Base-by-base conservation (phyloP, 192 early-diverging fungal genomes). In the Linnemannia exigua region DNA sequence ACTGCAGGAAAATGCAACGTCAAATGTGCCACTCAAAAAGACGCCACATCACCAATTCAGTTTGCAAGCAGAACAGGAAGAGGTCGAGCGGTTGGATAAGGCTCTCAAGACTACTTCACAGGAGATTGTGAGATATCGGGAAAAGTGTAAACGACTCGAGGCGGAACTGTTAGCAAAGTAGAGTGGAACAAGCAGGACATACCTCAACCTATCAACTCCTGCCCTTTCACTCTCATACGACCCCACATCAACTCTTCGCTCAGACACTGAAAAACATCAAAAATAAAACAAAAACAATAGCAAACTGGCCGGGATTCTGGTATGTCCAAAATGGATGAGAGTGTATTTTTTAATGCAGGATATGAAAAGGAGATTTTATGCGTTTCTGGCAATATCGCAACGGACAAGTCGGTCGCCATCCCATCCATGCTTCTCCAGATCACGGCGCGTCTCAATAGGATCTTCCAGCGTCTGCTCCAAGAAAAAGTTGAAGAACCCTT, bases 1-100 rank as follows among this genome's bases (percentile, higher is more conserved):
- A 31, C 81, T 96, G 74, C 83, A 89, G 67, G 90, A 89, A 38
- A 88, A 92, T 69, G 80, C 89, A 19, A 81, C 79, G 36, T 80
- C 84, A 19, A 88, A 41, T 80, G 88, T 89, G 58, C 93, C 90
- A 67, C 83, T 89, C 17, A 90, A 87, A 70, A 79, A 77, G 77
- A 90, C 82, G 31, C 77, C 79, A 12, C 85, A 86, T 68, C 87
- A 87, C 36, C 79, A 69, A 69, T 92, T 90, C 70, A 92, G 94
- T 84, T 72, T 93, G 14, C 92, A 92, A 78, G 82, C 92, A 35
- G 96, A 97, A 77, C 90, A 91, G 31, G 93, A 94, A 35, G 96
- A 96, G 81, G 77, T 94, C 72, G 88, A 90, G 31, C 90, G 90
- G 31, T 83, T 95, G 48, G 92, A 92, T 47, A 84, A 92, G 51